Conservation (phyloP, 768 basidiomycete genomes). For the Mycena latifolia region DNA sequence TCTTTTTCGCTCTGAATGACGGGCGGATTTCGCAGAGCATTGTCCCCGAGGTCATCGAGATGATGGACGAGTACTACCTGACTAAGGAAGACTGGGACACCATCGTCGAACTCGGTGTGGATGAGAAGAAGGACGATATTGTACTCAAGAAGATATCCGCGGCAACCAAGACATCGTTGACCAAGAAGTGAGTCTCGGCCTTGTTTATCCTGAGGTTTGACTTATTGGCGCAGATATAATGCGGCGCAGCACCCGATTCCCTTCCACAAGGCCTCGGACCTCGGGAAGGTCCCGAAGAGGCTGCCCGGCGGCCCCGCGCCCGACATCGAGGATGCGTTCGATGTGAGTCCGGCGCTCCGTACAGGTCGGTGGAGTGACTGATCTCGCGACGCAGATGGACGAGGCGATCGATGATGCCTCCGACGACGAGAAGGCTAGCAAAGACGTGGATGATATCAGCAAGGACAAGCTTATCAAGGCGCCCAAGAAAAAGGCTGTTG, state of each 20-base stretch:
- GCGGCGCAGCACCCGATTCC: constrained; percentile 91
- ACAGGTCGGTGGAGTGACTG: neutral
- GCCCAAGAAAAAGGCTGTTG: constrained; percentile 53
- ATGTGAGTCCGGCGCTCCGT: too few species aligned
- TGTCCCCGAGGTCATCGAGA: constrained; percentile 84
- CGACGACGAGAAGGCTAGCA: constrained; percentile 55
- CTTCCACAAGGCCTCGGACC: constrained; percentile 89
- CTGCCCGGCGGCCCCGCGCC: constrained; percentile 81
- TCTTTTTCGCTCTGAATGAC: too few species aligned
- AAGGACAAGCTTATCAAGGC: constrained; percentile 74
- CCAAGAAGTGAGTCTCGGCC: constrained; percentile 73
- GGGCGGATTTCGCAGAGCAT: constrained; percentile 51
- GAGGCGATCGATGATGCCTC: constrained; percentile 62
- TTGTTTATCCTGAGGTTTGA: neutral
- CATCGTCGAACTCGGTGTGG: constrained; percentile 93
- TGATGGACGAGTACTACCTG: constrained; percentile 95
- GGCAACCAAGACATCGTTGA: constrained; percentile 87
- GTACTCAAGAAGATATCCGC: constrained; percentile 88
- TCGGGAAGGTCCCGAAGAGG: constrained; percentile 88
- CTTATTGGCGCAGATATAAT: constrained; percentile 78
- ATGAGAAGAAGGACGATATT: constrained; percentile 76
- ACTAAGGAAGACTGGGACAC: constrained; percentile 98
- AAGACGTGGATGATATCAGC: constrained; percentile 53
- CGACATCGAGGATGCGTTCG: constrained; percentile 89
- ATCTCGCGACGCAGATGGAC: constrained; percentile 49